A percentile compares a stretch with the other conserved stretches of the same genome.
Evolutionary conservation across 2,329 filamentous ascomycete species (phyloP).

Genomic region (Penicillium sumatraense): DNA sequence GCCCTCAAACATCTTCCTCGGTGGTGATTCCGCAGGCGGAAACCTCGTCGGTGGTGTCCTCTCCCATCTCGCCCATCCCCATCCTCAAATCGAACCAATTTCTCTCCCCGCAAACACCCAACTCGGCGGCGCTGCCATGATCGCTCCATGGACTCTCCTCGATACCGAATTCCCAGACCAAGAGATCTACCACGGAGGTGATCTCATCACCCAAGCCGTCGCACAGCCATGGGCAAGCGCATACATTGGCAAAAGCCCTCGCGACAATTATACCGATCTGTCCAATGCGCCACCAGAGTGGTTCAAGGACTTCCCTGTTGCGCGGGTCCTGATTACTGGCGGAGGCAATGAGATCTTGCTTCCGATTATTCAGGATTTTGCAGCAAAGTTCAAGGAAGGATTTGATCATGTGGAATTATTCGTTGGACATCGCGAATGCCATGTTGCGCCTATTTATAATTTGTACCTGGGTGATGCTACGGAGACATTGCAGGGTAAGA

Average conservation of each 20-base stretch:
- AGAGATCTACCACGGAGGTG: slow-evolving; percentile 54
- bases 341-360: slow-evolving; percentile 62
- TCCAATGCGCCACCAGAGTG: slow-evolving; percentile 54
- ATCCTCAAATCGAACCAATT: slow-evolving; percentile 55
- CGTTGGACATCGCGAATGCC: slow-evolving; percentile 44
- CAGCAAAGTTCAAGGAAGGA: slow-evolving; percentile 50
- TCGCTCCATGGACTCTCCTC: slow-evolving; percentile 64
- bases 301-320: slow-evolving; percentile 57
- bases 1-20: slow-evolving; percentile 43
- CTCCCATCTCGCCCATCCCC: slow-evolving; percentile 57
- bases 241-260: slow-evolving; percentile 49
- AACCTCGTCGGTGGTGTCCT: slow-evolving; percentile 47
- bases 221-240: slow-evolving; percentile 53
- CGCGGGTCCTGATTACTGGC: slow-evolving; percentile 57
- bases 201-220: slow-evolving; percentile 51
- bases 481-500: slow-evolving; percentile 47
- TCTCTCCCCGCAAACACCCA: slow-evolving; percentile 31
- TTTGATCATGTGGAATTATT: slow-evolving; percentile 40
- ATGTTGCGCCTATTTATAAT: slow-evolving; percentile 49
- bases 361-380: slow-evolving; percentile 59
- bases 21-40: slow-evolving; percentile 51
- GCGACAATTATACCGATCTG: slow-evolving; percentile 61
- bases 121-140: slow-evolving; percentile 57
- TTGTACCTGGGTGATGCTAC: slow-evolving; percentile 38
- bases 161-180: slow-evolving; percentile 49